Percentiles rank a stretch among this genome's conserved stretches.
Conservation (phyloP, 2,329 filamentous ascomycete species). For the Cylindrodendrum hubeiense region DNA sequence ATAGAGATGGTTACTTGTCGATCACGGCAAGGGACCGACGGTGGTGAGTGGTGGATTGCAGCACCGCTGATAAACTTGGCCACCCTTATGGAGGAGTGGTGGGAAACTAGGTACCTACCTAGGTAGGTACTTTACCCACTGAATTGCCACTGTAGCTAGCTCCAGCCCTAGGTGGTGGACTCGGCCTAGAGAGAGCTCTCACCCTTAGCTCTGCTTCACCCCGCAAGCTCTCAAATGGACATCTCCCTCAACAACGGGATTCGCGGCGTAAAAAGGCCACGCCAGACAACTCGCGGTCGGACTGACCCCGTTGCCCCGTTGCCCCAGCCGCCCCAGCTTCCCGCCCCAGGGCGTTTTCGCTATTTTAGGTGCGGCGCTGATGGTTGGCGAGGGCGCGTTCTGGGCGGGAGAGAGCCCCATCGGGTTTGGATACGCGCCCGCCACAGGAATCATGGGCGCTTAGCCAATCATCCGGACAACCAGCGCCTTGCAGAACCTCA, state of each 20-base stretch:
- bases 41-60: neutral
- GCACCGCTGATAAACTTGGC: neutral
- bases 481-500: slow-evolving; percentile 7
- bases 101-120: neutral
- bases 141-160: neutral
- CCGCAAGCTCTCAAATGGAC: neutral
- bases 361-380: neutral
- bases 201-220: neutral
- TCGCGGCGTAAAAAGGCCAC: neutral
- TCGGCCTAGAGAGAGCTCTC: neutral
- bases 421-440: slow-evolving; percentile 1
- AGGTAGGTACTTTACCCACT: too few relatives aligned
- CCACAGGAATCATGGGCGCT: neutral
- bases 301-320: neutral
- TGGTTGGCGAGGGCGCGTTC: neutral
- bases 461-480: neutral
- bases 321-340: neutral
- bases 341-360: neutral
- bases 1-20: neutral
- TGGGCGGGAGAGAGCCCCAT: neutral
- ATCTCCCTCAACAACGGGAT: neutral
- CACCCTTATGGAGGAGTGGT: neutral
- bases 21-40: neutral
- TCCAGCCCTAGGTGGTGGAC: neutral
- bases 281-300: neutral